These are phyloP conservation scores for Kregervanrija fluxuum DNA, from an alignment of 805 yeast species.

Conservation along the genomic window DNA sequence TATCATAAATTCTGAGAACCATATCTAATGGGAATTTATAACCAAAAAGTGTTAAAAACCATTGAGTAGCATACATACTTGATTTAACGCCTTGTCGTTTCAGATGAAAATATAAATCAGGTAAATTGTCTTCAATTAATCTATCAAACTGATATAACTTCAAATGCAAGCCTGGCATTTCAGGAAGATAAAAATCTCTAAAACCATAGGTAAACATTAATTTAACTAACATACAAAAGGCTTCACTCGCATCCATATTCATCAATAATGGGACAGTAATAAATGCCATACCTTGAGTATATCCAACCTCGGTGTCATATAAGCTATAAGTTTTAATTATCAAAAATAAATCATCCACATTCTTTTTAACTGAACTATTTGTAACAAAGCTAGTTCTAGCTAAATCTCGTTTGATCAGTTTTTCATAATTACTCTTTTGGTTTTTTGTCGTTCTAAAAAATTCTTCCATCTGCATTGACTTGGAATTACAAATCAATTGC, in stretches of 20 bases:
- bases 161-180: slow-evolving; percentile 89
- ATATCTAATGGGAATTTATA: slow-evolving; percentile 89
- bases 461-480: slow-evolving; percentile 55
- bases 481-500: slow-evolving; percentile 83
- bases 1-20: slow-evolving; percentile 81
- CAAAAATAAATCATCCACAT: slow-evolving; percentile 57
- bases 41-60: slow-evolving; percentile 94
- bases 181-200: slow-evolving; percentile 71
- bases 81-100: slow-evolving; percentile 81
- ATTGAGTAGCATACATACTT: slow-evolving; percentile 95
- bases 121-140: slow-evolving; percentile 67
- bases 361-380: slow-evolving; percentile 43
- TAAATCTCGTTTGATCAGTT: slow-evolving; percentile 73
- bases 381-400: slow-evolving; percentile 80
- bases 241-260: slow-evolving; percentile 76
- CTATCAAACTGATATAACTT: slow-evolving; percentile 87
- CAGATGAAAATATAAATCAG: slow-evolving; percentile 67
- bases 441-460: slow-evolving; percentile 43
- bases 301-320: slow-evolving; percentile 89
- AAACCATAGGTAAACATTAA: slow-evolving; percentile 83
- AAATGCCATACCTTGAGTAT: slow-evolving; percentile 97
- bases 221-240: slow-evolving; percentile 72
- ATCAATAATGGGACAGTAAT: slow-evolving; percentile 77
- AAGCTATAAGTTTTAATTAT: slow-evolving; percentile 80
- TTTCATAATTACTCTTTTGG: slow-evolving; percentile 55